These are phyloP conservation scores for Leptographium lundbergii DNA, from an alignment of 2,329 filamentous ascomycete genomes.

Conservation along the genomic window DNA sequence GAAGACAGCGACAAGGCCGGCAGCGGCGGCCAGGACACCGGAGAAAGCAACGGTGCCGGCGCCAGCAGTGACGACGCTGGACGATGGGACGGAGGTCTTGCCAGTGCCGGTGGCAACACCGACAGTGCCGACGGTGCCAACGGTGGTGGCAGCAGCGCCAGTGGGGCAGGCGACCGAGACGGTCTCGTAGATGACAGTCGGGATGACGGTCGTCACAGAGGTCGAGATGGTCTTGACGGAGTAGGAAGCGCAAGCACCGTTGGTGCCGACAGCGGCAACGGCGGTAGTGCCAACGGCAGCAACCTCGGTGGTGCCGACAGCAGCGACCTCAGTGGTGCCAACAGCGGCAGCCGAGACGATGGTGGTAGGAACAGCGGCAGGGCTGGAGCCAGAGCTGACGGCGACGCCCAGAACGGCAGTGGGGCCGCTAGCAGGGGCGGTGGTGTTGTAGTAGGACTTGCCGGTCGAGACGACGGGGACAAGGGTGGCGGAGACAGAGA, in stretches of 20 bases:
- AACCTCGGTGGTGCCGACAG: neutral
- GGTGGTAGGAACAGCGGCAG: neutral
- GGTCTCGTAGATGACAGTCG: conserved; percentile 40
- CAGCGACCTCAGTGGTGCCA: conserved; percentile 6
- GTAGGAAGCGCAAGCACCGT: conserved; percentile 19
- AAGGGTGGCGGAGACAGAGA: conserved; percentile 32
- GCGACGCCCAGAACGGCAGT: conserved; percentile 24
- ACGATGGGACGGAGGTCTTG: conserved; percentile 9
- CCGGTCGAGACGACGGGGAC: conserved; percentile 18
- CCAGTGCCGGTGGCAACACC: neutral
- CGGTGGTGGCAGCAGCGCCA: conserved; percentile 14
- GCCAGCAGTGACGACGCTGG: conserved; percentile 32
- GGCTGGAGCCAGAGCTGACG: conserved; percentile 14
- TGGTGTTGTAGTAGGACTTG: conserved; percentile 12
- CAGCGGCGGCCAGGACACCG: conserved; percentile 39
- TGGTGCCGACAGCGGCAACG: conserved; percentile 10
- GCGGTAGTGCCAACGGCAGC: conserved; percentile 8
- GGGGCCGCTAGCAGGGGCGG: conserved; percentile 6
- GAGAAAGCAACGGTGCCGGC: conserved; percentile 41
- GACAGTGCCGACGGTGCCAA: conserved; percentile 1
- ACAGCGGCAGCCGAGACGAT: conserved; percentile 13
- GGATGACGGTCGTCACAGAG: conserved; percentile 42
- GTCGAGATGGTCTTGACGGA: conserved; percentile 41
- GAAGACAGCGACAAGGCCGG: conserved; percentile 40
- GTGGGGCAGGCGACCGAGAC: conserved; percentile 28